Conservation (phyloP, 139 green algal species). For the Yamagishiella unicocca region DNA sequence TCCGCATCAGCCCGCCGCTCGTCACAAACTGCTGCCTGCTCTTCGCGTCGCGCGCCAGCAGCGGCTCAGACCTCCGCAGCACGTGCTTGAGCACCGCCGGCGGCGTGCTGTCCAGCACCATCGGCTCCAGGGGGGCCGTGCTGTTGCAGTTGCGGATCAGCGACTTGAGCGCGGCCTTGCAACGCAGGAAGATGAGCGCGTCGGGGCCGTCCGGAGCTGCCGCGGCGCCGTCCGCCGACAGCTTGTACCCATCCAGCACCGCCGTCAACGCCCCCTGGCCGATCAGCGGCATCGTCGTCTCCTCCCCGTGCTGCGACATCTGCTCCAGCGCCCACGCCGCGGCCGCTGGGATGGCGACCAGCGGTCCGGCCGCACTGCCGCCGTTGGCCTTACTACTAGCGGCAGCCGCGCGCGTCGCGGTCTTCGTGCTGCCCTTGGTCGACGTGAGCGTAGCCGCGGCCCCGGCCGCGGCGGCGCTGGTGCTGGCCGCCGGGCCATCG, state of each 20-base stretch:
- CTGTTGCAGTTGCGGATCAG: constrained; percentile 54
- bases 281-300: constrained; percentile 50
- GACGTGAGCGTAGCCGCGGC: not conserved
- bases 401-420: too few species aligned
- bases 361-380: not conserved
- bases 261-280: constrained; percentile 48
- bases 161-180: constrained; percentile 57
- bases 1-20: constrained; percentile 60
- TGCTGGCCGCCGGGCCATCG: not conserved
- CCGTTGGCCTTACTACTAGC: not conserved
- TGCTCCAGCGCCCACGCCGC: constrained; percentile 65
- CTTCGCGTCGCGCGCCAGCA: constrained; percentile 46
- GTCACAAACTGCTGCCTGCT: constrained; percentile 59
- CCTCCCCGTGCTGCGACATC: constrained; percentile 57
- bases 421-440: not conserved
- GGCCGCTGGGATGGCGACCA: constrained; percentile 14
- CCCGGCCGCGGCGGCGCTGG: not conserved
- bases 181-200: not conserved
- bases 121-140: constrained; percentile 45
- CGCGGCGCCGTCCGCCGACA: not conserved
- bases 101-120: constrained; percentile 46
- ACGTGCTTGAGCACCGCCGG: constrained; percentile 60
- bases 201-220: not conserved
- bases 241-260: constrained; percentile 39
- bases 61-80: constrained; percentile 38